phyloP scores from a whole-genome alignment of 192 early-diverging fungal genomes.

The Backusella luteola region DNA sequence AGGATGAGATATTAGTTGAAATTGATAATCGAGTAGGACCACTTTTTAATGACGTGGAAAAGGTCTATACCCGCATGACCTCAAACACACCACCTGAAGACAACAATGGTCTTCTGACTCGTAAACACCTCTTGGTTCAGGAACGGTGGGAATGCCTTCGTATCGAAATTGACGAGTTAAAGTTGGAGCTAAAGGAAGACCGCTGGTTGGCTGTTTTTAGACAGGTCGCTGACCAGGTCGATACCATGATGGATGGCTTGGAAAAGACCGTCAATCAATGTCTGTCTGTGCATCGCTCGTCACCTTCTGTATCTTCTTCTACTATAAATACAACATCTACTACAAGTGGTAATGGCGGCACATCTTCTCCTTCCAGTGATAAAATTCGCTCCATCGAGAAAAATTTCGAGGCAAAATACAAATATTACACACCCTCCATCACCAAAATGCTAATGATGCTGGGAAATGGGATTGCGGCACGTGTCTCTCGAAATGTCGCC shows the following conservation, averaged over 20 bases:
- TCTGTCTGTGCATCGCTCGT: neutral
- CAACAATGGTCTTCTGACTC: conserved; percentile 26
- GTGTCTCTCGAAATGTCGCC: conserved; percentile 42
- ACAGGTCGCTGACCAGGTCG: conserved; percentile 53
- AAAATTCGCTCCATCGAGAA: conserved; percentile 52
- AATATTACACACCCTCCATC: conserved; percentile 54
- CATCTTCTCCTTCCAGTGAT: conserved; percentile 28
- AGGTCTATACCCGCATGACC: conserved; percentile 39
- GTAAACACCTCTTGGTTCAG: conserved; percentile 37
- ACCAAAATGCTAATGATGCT: conserved; percentile 56
- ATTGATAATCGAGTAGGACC: conserved; percentile 53
- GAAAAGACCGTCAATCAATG: conserved; percentile 55
- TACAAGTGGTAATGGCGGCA: neutral
- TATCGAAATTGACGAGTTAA: conserved; percentile 54
- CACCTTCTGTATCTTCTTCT: conserved; percentile 19
- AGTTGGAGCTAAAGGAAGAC: conserved; percentile 59
- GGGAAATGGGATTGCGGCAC: conserved; percentile 49
- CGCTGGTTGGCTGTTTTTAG: conserved; percentile 54
- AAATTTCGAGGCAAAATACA: conserved; percentile 55
- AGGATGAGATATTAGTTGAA: conserved; percentile 38
- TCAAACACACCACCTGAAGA: conserved; percentile 28
- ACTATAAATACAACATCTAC: conserved; percentile 5
- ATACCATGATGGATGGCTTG: conserved; percentile 55
- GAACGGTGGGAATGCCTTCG: conserved; percentile 52
- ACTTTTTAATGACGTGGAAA: conserved; percentile 48